Evolutionary conservation across 306 rosid genomes (phyloP).

Genomic region (Morella rubra): DNA sequence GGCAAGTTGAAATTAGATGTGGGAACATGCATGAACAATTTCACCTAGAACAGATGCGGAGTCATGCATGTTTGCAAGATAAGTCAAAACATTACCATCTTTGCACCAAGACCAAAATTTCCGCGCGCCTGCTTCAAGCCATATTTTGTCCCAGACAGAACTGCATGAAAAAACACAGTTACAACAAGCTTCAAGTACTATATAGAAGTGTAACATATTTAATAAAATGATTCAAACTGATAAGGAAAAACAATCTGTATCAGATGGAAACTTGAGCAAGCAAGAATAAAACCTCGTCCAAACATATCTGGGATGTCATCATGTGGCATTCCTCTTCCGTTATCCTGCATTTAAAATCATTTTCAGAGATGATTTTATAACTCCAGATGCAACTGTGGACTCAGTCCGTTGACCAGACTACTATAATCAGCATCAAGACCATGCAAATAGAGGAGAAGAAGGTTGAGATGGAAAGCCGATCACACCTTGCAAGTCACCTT

Average conservation of each 20-base stretch:
- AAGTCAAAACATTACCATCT: conserved; percentile 65
- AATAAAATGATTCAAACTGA: conserved; percentile 7
- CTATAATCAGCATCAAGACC: conserved; percentile 14
- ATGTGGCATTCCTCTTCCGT: conserved; percentile 97
- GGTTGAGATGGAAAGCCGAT: conserved; percentile 19
- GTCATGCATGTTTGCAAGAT: conserved; percentile 20
- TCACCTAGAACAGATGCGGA: conserved; percentile 6
- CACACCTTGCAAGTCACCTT: conserved; percentile 91
- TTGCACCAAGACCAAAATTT: conserved; percentile 97
- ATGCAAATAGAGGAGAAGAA: conserved; percentile 24
- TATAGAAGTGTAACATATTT: not conserved
- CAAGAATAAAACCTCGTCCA: conserved; percentile 78
- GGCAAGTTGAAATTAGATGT: not conserved
- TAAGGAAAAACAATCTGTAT: conserved; percentile 8
- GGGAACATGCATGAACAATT: conserved; percentile 8
- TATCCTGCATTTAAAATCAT: conserved; percentile 60
- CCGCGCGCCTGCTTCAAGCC: conserved; percentile 97
- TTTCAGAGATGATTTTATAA: conserved; percentile 5
- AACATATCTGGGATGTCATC: conserved; percentile 99
- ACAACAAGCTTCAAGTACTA: conserved; percentile 27
- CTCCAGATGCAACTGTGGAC: not conserved
- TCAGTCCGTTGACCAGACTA: not conserved
- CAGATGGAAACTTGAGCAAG: conserved; percentile 24
- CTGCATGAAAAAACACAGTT: conserved; percentile 45
- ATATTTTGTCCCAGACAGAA: conserved; percentile 94